phyloP scores from a whole-genome alignment of 2,329 filamentous ascomycete species.

The Tothia fuscella region DNA sequence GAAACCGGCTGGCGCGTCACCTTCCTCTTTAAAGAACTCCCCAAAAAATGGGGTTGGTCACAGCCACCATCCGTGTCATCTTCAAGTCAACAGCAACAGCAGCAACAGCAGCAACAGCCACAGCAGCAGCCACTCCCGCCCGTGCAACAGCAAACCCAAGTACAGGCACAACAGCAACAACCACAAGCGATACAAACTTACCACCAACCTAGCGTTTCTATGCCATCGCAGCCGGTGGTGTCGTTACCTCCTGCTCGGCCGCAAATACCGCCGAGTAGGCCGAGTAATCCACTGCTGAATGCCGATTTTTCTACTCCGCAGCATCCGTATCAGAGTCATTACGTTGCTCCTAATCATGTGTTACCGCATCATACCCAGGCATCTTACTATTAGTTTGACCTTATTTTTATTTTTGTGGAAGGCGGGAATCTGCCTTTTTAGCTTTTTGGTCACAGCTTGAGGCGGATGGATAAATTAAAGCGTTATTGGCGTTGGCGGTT shows the following conservation, averaged over 20 bases:
- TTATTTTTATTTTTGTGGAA: too few relatives aligned
- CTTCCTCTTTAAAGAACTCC: slow-evolving; percentile 60
- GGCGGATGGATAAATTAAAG: too few relatives aligned
- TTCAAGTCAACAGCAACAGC: slow-evolving; percentile 6
- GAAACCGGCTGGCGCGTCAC: slow-evolving; percentile 70
- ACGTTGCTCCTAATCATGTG: slow-evolving; percentile 55
- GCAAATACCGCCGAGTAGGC: slow-evolving; percentile 21
- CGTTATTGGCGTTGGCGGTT: too few relatives aligned
- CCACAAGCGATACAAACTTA: slow-evolving; percentile 19
- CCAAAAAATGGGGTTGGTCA: slow-evolving; percentile 63
- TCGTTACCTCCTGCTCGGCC: slow-evolving; percentile 50
- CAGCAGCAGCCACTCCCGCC: slow-evolving; percentile 8
- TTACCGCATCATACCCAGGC: slow-evolving; percentile 12
- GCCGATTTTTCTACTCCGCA: slow-evolving; percentile 68
- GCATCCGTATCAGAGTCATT: slow-evolving; percentile 72
- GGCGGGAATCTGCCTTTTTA: too few relatives aligned
- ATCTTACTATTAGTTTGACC: slow-evolving; percentile 5
- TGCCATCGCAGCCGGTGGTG: slow-evolving; percentile 19
- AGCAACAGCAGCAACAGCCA: slow-evolving; percentile 13
- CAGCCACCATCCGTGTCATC: not conserved
- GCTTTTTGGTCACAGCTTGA: too few relatives aligned
- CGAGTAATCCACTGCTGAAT: slow-evolving; percentile 40
- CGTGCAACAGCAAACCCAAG: slow-evolving; percentile 14
- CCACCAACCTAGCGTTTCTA: slow-evolving; percentile 15
- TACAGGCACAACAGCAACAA: slow-evolving; percentile 16